Evolutionary conservation across 352 stramenopile species (phyloP).

Genomic region (Globisporangium lucens): DNA sequence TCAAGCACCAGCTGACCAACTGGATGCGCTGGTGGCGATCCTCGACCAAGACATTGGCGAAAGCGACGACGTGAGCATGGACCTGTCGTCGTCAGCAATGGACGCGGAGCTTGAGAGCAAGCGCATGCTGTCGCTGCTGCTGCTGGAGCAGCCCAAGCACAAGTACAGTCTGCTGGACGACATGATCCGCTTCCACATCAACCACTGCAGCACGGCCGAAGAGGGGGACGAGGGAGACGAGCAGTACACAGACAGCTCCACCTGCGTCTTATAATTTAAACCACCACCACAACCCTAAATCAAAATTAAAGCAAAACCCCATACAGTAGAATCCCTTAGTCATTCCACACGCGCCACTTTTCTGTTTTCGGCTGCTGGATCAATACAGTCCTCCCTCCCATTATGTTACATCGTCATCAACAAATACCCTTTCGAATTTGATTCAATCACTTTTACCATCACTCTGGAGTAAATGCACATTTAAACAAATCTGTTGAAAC

Average conservation of each 20-base stretch:
- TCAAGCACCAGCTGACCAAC: slow-evolving; percentile 18
- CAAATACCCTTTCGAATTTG: too few relatives aligned
- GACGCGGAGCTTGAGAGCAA: neutral
- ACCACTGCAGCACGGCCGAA: slow-evolving; percentile 15
- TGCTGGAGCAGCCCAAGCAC: slow-evolving; percentile 9
- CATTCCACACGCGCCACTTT: neutral
- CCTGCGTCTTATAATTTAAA: slow-evolving; percentile 3
- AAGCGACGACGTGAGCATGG: neutral
- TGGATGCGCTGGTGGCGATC: slow-evolving; percentile 40
- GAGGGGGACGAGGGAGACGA: neutral
- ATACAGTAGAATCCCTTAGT: neutral
- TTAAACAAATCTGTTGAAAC: too few relatives aligned
- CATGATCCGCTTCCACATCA: slow-evolving; percentile 46
- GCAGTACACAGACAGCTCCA: neutral
- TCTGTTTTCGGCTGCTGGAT: neutral
- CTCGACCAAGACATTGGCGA: slow-evolving; percentile 26
- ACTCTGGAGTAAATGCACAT: too few relatives aligned
- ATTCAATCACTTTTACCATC: too few relatives aligned
- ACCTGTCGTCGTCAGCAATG: neutral
- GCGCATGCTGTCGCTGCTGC: slow-evolving; percentile 14
- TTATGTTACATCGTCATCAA: too few relatives aligned
- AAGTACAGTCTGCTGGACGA: slow-evolving; percentile 36
- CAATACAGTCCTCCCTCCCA: too few relatives aligned
- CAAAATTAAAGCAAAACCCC: neutral
- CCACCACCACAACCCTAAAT: neutral